phyloP scores from a whole-genome alignment of 306 rosid genomes.

The Cicer judaicum region DNA sequence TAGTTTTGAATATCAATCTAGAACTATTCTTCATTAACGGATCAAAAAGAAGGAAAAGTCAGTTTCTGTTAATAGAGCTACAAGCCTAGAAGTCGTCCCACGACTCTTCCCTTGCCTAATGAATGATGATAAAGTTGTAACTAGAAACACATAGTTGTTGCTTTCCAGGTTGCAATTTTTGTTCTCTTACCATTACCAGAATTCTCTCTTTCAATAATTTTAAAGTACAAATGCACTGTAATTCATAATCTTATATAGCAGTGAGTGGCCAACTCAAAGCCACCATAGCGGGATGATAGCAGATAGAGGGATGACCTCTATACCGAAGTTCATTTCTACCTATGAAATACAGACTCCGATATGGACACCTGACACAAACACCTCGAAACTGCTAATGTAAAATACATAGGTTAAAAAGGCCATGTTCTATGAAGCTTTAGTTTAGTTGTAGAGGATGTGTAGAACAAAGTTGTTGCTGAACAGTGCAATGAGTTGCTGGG shows the following conservation, averaged over 20 bases:
- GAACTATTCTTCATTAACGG: neutral
- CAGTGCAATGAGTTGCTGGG: too few relatives aligned
- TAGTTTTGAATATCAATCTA: slow-evolving; percentile 20
- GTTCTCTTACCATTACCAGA: neutral
- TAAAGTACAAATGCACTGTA: neutral
- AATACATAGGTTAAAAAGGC: too few relatives aligned
- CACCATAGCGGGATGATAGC: neutral
- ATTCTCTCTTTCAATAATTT: neutral
- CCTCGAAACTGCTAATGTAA: too few relatives aligned
- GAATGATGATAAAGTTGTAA: too few relatives aligned
- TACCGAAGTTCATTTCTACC: neutral
- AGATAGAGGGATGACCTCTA: neutral
- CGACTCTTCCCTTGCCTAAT: neutral
- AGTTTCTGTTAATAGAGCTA: neutral
- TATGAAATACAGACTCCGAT: too few relatives aligned
- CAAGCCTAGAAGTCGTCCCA: neutral
- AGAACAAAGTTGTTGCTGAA: too few relatives aligned
- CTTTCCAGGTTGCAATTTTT: too few relatives aligned
- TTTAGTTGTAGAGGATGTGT: too few relatives aligned
- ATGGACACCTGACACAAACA: too few relatives aligned
- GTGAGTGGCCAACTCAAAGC: neutral
- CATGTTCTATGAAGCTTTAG: too few relatives aligned
- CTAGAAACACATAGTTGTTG: too few relatives aligned
- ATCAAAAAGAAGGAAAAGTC: neutral
- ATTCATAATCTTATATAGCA: neutral